phyloP scores from a whole-genome alignment of 768 basidiomycete species.

The Pulveroboletus sp. region DNA sequence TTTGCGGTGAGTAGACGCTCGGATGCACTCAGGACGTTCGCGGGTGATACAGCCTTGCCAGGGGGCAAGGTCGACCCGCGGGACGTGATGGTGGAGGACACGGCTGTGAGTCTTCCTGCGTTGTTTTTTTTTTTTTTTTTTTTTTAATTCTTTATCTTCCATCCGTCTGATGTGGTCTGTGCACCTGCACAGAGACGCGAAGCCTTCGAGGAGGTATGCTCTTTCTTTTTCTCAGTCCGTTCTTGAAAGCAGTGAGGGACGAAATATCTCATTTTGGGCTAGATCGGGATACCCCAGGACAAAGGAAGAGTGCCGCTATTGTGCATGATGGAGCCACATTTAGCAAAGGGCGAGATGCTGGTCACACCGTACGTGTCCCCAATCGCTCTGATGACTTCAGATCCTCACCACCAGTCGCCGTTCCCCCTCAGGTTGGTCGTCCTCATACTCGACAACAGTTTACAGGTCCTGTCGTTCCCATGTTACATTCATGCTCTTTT shows the following conservation, averaged over 20 bases:
- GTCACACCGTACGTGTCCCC: conserved; percentile 74
- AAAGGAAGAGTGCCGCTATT: conserved; percentile 64
- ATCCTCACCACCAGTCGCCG: background rate
- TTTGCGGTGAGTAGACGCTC: conserved; percentile 51
- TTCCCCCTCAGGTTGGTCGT: conserved; percentile 64
- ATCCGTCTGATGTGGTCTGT: background rate
- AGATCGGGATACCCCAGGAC: conserved; percentile 84
- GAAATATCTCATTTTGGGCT: background rate
- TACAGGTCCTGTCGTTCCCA: conserved; percentile 43
- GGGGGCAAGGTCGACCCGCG: conserved; percentile 74
- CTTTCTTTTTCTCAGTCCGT: background rate
- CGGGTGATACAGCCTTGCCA: conserved; percentile 85
- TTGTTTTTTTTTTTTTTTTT: no score
- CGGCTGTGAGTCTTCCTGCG: conserved; percentile 49
- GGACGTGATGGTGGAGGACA: conserved; percentile 69
- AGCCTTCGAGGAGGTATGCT: conserved; percentile 79
- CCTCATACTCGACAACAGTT: conserved; percentile 71
- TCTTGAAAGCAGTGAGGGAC: background rate
- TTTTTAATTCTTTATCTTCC: background rate
- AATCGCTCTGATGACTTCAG: background rate
- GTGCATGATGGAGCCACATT: conserved; percentile 74
- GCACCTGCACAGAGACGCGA: conserved; percentile 59
- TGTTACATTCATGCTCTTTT: background rate
- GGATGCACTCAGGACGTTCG: conserved; percentile 61
- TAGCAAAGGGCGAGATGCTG: conserved; percentile 62